Conservation (phyloP, 495 filamentous ascomycete genomes). For the Letharia lupina region DNA sequence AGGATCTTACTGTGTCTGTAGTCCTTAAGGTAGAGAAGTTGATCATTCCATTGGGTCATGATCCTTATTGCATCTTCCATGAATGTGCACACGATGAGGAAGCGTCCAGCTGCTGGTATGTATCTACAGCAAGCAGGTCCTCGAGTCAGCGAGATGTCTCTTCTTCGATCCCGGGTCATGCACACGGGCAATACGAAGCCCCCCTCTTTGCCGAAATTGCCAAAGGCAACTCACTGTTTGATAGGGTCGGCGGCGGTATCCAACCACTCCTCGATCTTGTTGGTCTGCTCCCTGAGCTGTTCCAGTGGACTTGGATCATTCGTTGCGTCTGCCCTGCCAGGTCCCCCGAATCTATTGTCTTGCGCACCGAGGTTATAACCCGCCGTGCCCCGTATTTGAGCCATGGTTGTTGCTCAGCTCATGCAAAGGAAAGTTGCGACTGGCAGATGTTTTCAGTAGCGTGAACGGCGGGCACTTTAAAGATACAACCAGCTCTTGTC, state of each 20-base stretch:
- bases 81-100: conserved; percentile 97
- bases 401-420: conserved; percentile 48
- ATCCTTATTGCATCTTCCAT: conserved; percentile 94
- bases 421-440: conserved; percentile 17
- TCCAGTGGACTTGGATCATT: conserved; percentile 83
- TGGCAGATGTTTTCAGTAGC: not conserved
- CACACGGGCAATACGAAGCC: not conserved
- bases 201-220: not conserved
- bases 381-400: conserved; percentile 92
- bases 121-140: conserved; percentile 48
- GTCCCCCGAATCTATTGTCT: conserved; percentile 57
- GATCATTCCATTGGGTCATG: conserved; percentile 95
- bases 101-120: conserved; percentile 88
- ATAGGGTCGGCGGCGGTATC: conserved; percentile 84
- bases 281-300: conserved; percentile 85
- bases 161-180: not conserved
- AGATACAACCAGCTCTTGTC: not conserved
- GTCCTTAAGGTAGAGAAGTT: conserved; percentile 84
- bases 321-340: conserved; percentile 50
- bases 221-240: conserved; percentile 71
- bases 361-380: conserved; percentile 86
- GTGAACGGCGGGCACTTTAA: not conserved
- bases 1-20: conserved; percentile 75
- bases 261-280: conserved; percentile 93
- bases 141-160: conserved; percentile 13